phyloP scores from a whole-genome alignment of 202 grass and related monocot genomes.

The Setaria viridis region DNA sequence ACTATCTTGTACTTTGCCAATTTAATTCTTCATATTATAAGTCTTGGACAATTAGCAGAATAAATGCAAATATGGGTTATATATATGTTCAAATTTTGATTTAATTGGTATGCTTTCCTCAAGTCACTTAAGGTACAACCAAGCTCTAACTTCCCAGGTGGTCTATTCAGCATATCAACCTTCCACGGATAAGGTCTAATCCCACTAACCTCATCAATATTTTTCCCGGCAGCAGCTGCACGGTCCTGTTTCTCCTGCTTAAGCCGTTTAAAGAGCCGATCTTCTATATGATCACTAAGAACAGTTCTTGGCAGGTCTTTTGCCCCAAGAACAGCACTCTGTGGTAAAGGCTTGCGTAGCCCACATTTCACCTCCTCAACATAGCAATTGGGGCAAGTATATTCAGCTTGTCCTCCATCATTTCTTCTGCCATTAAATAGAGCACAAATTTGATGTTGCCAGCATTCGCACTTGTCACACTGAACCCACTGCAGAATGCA shows the following conservation, averaged over 20 bases:
- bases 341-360: constrained; percentile 84
- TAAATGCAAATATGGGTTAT: not conserved
- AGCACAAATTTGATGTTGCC: constrained; percentile 99
- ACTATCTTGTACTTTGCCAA: not conserved
- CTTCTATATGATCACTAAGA: constrained; percentile 95
- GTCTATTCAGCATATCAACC: not conserved
- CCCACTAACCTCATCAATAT: constrained; percentile 82
- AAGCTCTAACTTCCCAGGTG: not conserved
- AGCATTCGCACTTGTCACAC: constrained; percentile 99
- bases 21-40: not conserved
- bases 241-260: constrained; percentile 81
- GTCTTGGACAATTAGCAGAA: constrained; percentile 3
- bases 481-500: constrained; percentile 91
- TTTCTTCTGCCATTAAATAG: constrained; percentile 98
- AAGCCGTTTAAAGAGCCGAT: constrained; percentile 78
- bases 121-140: not conserved
- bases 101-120: not conserved
- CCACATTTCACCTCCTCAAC: constrained; percentile 80
- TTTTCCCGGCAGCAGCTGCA: constrained; percentile 66
- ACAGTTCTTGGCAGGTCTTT: constrained; percentile 95
- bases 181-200: constrained; percentile 30
- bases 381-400: constrained; percentile 95
- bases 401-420: constrained; percentile 96
- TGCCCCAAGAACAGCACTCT: constrained; percentile 99
- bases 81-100: not conserved